Evolutionary conservation across 148 eudicot genomes (phyloP).

Genomic region (Polygonum aviculare): DNA sequence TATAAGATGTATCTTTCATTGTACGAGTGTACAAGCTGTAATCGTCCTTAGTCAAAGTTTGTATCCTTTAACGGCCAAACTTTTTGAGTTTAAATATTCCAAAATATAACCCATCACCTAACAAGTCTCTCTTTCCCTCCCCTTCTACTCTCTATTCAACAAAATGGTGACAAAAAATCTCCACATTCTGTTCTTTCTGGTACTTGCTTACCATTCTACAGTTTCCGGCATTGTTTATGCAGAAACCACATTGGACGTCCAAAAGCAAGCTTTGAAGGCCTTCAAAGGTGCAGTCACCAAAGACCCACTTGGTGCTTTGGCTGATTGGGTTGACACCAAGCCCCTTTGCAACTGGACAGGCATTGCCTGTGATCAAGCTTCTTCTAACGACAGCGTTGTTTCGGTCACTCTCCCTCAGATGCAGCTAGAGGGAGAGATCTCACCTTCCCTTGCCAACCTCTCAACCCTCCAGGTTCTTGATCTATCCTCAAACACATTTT

Average conservation of each 20-base stretch:
- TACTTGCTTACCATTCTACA: neutral
- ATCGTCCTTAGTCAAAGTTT: neutral
- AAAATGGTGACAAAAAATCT: constrained; percentile 13
- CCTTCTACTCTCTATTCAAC: neutral
- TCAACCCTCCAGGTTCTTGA: constrained; percentile 68
- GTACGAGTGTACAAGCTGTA: neutral
- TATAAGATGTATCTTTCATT: neutral
- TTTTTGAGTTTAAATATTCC: neutral
- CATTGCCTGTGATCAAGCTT: constrained; percentile 40
- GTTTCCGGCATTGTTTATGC: neutral
- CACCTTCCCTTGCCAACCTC: constrained; percentile 54
- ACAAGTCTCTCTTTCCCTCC: neutral
- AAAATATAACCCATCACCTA: neutral
- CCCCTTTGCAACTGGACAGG: constrained; percentile 91
- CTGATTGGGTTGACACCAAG: constrained; percentile 40
- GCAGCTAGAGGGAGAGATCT: constrained; percentile 51
- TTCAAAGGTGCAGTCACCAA: constrained; percentile 45
- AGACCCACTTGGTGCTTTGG: constrained; percentile 56
- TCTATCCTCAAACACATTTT: constrained; percentile 43
- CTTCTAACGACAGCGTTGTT: constrained; percentile 25
- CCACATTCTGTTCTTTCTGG: neutral
- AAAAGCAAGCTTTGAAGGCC: constrained; percentile 37
- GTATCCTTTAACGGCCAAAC: neutral
- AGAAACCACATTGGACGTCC: neutral
- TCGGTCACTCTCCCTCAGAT: constrained; percentile 33